Evolutionary conservation across 2,329 filamentous ascomycete genomes (phyloP).

Genomic region (Aspergillus fumigatiaffinis): DNA sequence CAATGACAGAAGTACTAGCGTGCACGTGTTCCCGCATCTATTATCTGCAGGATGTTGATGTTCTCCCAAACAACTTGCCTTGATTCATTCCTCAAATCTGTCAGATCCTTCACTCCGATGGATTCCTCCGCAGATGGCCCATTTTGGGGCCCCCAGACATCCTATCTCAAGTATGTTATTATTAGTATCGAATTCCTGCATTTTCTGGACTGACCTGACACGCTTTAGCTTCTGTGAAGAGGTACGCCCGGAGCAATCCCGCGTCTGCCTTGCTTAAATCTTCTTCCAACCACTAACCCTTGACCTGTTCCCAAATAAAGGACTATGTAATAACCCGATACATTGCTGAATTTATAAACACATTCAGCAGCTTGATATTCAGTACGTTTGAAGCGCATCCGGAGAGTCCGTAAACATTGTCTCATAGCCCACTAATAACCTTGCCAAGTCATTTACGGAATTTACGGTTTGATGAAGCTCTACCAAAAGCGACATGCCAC

Average conservation of each 20-base stretch:
- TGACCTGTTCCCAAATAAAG: constrained; percentile 7
- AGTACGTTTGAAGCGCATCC: constrained; percentile 12
- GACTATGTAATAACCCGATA: constrained; percentile 43
- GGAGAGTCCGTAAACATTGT: neutral
- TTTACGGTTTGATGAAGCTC: constrained; percentile 35
- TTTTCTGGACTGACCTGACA: neutral
- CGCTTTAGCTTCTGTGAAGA: constrained; percentile 27
- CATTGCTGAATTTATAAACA: constrained; percentile 46
- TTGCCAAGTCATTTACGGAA: constrained; percentile 34
- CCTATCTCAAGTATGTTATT: constrained; percentile 25
- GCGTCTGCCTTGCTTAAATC: neutral
- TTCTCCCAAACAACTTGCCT: neutral
- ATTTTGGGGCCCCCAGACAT: constrained; percentile 27
- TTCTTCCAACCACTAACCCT: neutral
- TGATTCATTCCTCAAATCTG: neutral
- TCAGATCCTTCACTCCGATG: neutral
- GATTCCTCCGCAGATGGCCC: constrained; percentile 3
- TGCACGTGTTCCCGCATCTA: neutral
- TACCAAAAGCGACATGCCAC: constrained; percentile 16
- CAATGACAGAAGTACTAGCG: neutral
- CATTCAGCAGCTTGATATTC: constrained; percentile 40
- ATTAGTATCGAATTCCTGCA: neutral
- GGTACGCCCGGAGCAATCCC: constrained; percentile 9
- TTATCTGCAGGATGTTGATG: neutral
- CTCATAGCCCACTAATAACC: neutral